Percentiles rank a stretch among this genome's conserved stretches.
Conservation (phyloP, 768 basidiomycete genomes). For the Trametes cingulata region DNA sequence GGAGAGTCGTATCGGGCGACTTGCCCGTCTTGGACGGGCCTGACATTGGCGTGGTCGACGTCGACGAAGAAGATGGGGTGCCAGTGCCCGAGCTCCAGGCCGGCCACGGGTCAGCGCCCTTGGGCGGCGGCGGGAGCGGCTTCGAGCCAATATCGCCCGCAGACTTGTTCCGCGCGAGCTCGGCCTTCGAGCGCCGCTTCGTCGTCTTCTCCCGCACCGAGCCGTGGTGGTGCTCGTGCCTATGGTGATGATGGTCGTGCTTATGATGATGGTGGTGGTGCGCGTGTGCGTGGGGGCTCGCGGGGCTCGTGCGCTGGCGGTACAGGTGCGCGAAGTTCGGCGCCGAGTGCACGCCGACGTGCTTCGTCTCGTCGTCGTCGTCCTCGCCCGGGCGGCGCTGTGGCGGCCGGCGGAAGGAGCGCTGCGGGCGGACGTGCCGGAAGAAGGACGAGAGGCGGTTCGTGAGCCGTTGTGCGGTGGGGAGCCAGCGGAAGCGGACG, state of each 20-base stretch:
- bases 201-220: constrained; percentile 30
- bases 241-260: constrained; percentile 13
- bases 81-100: constrained; percentile 16
- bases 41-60: constrained; percentile 22
- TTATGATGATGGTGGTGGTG: constrained; percentile 30
- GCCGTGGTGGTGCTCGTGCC: constrained; percentile 13
- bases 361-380: constrained; percentile 23
- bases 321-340: constrained; percentile 26
- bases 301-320: constrained; percentile 17
- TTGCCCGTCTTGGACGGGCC: constrained; percentile 24
- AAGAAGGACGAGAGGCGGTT: constrained; percentile 49
- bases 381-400: background rate
- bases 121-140: constrained; percentile 2
- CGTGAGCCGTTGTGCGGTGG: constrained; percentile 34
- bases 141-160: constrained; percentile 23
- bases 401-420: constrained; percentile 29
- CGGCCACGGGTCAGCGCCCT: constrained; percentile 21
- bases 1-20: constrained; percentile 23
- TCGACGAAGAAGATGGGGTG: background rate
- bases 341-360: constrained; percentile 35
- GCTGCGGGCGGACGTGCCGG: constrained; percentile 42
- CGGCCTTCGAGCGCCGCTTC: constrained; percentile 28
- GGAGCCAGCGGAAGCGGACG: constrained; percentile 63
- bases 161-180: constrained; percentile 23
- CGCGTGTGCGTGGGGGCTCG: too few relatives aligned